phyloP scores from a whole-genome alignment of 257 asterid genomes.

The Lycium barbarum region DNA sequence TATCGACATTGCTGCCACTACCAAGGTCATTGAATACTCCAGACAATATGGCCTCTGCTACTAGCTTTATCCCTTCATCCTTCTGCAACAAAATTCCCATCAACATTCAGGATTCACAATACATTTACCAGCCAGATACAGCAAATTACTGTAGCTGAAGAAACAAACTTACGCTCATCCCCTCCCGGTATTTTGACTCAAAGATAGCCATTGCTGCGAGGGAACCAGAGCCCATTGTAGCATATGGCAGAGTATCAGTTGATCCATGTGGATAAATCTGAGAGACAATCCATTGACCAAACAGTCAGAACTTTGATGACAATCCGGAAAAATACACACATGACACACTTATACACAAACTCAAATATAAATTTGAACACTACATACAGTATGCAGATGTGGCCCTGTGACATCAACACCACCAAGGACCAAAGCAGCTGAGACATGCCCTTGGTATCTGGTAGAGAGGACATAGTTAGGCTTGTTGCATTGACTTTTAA shows the following conservation, averaged over 20 bases:
- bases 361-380: not conserved
- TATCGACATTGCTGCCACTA: conserved; percentile 97
- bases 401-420: conserved; percentile 96
- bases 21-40: conserved; percentile 96
- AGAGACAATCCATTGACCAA: conserved; percentile 25
- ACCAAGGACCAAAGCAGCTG: conserved; percentile 96
- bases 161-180: conserved; percentile 69
- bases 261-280: conserved; percentile 99
- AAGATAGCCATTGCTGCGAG: conserved; percentile 97
- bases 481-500: conserved; percentile 30
- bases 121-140: not conserved
- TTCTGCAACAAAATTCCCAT: conserved; percentile 53
- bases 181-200: conserved; percentile 86
- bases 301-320: not conserved
- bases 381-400: conserved; percentile 90
- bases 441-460: conserved; percentile 88
- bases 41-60: conserved; percentile 89
- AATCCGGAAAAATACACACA: not conserved
- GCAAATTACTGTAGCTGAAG: not conserved
- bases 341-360: not conserved
- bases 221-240: conserved; percentile 99
- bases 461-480: conserved; percentile 37
- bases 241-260: conserved; percentile 93
- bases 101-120: conserved; percentile 29
- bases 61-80: conserved; percentile 84